Conservation (phyloP, 352 stramenopile genomes). For the Pythium monospermum region DNA sequence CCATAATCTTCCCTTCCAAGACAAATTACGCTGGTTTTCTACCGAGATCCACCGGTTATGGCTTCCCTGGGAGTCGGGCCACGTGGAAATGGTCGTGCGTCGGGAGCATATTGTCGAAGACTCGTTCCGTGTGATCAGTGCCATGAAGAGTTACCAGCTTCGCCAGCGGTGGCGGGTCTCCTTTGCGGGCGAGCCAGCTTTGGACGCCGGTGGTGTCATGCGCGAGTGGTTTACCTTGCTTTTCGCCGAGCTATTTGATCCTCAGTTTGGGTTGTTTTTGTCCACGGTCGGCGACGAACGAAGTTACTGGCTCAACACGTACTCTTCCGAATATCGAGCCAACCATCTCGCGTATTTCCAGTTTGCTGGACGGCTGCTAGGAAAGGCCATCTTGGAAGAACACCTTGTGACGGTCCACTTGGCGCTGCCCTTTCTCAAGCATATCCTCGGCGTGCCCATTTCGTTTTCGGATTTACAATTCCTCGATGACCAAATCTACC, state of each 20-base stretch:
- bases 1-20: constrained; percentile 68
- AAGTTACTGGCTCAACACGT: constrained; percentile 85
- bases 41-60: constrained; percentile 78
- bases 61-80: constrained; percentile 80
- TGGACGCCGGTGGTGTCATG: constrained; percentile 87
- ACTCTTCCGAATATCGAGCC: constrained; percentile 37
- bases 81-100: constrained; percentile 73
- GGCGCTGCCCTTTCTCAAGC: constrained; percentile 82
- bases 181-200: constrained; percentile 78
- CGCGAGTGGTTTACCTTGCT: constrained; percentile 89
- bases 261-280: constrained; percentile 69
- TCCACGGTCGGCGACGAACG: constrained; percentile 64
- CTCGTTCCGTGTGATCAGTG: constrained; percentile 73
- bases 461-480: constrained; percentile 89
- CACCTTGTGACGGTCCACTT: constrained; percentile 75
- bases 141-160: constrained; percentile 80
- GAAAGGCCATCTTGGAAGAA: constrained; percentile 85
- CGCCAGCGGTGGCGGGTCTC: constrained; percentile 78
- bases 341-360: constrained; percentile 81
- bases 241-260: constrained; percentile 79
- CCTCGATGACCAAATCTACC: constrained; percentile 82
- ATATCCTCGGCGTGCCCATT: constrained; percentile 83
- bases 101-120: constrained; percentile 82
- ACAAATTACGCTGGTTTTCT: constrained; percentile 80
- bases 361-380: constrained; percentile 74